Evolutionary conservation across 2,329 filamentous ascomycete species (phyloP).

Genomic region (Alternaria brassicicola): DNA sequence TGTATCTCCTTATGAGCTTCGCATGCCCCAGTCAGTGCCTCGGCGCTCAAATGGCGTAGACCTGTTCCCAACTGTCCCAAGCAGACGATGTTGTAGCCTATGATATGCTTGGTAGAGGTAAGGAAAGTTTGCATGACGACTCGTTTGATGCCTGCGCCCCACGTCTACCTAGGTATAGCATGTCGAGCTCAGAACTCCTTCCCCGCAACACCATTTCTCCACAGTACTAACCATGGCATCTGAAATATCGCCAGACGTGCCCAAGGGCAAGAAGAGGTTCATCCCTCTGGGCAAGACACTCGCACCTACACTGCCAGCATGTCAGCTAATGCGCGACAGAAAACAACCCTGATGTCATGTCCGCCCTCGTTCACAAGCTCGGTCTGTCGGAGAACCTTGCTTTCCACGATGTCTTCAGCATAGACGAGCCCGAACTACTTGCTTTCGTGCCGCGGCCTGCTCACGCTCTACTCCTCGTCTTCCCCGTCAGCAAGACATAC

Average conservation of each 20-base stretch:
- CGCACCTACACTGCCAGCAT: background rate
- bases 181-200: conserved; percentile 5
- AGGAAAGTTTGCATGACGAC: conserved; percentile 1
- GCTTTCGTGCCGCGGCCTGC: conserved; percentile 87
- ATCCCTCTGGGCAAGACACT: conserved; percentile 44
- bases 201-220: conserved; percentile 19
- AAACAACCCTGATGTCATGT: conserved; percentile 92
- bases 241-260: conserved; percentile 39
- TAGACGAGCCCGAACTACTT: conserved; percentile 83
- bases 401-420: conserved; percentile 90
- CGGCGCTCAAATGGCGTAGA: background rate
- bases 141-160: conserved; percentile 28
- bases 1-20: background rate
- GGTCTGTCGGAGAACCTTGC: conserved; percentile 78
- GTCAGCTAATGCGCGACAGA: conserved; percentile 49
- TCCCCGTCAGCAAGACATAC: conserved; percentile 81
- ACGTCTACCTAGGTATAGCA: conserved; percentile 14
- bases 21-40: background rate
- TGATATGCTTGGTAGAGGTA: background rate
- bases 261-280: conserved; percentile 45
- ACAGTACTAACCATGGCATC: conserved; percentile 34
- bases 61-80: background rate
- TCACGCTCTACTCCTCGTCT: conserved; percentile 87
- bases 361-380: conserved; percentile 79
- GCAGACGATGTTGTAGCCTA: conserved; percentile 1